Conservation (phyloP, 257 asterid species). For the Cinchona pubescens region DNA sequence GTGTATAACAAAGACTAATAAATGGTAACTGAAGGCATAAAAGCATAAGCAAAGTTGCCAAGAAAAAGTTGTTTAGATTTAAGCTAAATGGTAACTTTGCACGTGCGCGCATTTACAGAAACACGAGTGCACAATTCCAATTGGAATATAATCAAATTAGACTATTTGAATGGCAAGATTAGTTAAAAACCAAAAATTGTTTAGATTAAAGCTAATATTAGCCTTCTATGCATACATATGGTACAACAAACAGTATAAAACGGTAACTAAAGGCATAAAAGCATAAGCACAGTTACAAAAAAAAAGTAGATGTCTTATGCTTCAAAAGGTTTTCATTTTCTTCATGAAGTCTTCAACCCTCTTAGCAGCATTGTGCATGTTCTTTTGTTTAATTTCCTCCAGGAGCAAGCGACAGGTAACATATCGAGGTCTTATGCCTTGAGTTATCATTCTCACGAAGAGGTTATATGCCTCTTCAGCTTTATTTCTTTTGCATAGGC, state of each 20-base stretch:
- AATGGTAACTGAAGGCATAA: too few relatives aligned
- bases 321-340: slow-evolving; percentile 55
- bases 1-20: too few relatives aligned
- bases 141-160: too few relatives aligned
- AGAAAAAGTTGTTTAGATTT: too few relatives aligned
- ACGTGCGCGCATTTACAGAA: not conserved
- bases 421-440: slow-evolving; percentile 70
- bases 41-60: too few relatives aligned
- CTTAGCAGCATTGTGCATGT: slow-evolving; percentile 61
- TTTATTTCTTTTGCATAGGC: slow-evolving; percentile 61
- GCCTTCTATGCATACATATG: not conserved
- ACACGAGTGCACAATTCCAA: too few relatives aligned
- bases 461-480: slow-evolving; percentile 58
- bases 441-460: slow-evolving; percentile 59
- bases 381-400: slow-evolving; percentile 47
- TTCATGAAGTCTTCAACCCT: slow-evolving; percentile 55
- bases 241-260: not conserved
- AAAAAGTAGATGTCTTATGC: too few relatives aligned
- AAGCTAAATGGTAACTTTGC: too few relatives aligned
- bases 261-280: not conserved
- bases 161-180: too few relatives aligned
- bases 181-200: not conserved
- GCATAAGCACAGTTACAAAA: not conserved
- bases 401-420: slow-evolving; percentile 67
- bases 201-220: too few relatives aligned